A percentile compares a stretch with the other conserved stretches of the same genome.
phyloP scores from a whole-genome alignment of 2,329 filamentous ascomycete species.

The Pyricularia grisea region DNA sequence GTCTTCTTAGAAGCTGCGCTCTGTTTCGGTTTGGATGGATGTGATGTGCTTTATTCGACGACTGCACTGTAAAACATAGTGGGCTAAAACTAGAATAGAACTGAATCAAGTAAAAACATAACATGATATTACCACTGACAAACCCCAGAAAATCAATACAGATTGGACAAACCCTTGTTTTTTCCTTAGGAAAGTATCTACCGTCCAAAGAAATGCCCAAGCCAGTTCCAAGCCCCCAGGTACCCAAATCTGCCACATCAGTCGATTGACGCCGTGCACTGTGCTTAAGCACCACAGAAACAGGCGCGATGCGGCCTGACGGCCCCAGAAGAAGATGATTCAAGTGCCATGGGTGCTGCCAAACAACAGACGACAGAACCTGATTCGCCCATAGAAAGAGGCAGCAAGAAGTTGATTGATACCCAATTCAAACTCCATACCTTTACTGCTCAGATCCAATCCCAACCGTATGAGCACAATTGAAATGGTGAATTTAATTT shows the following conservation, averaged over 20 bases:
- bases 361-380: neutral
- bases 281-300: neutral
- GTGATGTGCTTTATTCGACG: neutral
- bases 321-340: neutral
- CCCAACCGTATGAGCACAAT: neutral
- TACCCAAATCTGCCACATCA: neutral
- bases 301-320: constrained; percentile 1
- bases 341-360: neutral
- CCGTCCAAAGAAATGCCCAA: neutral
- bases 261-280: neutral
- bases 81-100: no score
- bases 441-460: neutral
- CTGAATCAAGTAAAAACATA: no score
- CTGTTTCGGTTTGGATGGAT: neutral
- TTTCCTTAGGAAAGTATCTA: neutral
- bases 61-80: neutral
- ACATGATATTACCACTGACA: no score
- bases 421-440: neutral
- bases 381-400: neutral
- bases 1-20: neutral
- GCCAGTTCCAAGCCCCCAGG: neutral
- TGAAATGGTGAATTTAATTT: neutral
- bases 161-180: neutral
- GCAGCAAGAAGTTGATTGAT: neutral
- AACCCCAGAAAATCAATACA: neutral